Evolutionary conservation across 2,329 filamentous ascomycete species (phyloP), one percentile per base, ranked within the genome.

Genomic region (Gliomastix tumulicola): DNA sequence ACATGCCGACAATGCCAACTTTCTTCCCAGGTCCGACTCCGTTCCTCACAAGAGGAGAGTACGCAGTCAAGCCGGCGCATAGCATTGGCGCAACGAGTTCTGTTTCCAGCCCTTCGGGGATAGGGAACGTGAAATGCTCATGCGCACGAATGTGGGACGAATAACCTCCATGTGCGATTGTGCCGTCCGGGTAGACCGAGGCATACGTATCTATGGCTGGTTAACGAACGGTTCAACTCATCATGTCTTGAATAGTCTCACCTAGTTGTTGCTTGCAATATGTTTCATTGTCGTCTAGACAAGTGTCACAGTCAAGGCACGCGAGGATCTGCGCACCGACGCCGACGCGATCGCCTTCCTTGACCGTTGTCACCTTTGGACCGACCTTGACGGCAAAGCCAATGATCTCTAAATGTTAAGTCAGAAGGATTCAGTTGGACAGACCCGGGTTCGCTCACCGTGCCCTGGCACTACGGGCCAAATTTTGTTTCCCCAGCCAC

Each of bases 41-140:
- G 23, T 84, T 78, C 20, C 80, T 71, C 34, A 71, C 71, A 13
- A 92, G 59, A 0, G 86, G 85, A 5, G 74, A 73, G 53, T 75
- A 92, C 0, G 82, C 73, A 0, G 86, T 92, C 36, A 90, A 70
- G 2, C 87, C 86, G 2, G 79, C 86, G 51, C 86, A 90, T 20
- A 90, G 68, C 65, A 92, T 78, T 2, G 85, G 84, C 2, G 84
- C 74, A 0, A 68, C 71, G 2, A 64, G 51, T 21, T 69, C 65
- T 0, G 65, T 65, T 7, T 64, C 55, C 9, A 79, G 56, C 2
- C 51, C 54, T n/a, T 76, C 71, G 0, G 74, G 74, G 25, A 79
- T 74, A 43, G 70, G 71, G 47, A 78, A 69, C 15, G 62, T 62
- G 41, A 86, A 88, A 56, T 70, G 68, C 46, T 69, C 65, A 40